Percentiles rank a stretch among this genome's conserved stretches.
These are phyloP conservation scores for Metarhizium sp. DNA, from an alignment of 2,329 filamentous ascomycete genomes.

Conservation along the genomic window DNA sequence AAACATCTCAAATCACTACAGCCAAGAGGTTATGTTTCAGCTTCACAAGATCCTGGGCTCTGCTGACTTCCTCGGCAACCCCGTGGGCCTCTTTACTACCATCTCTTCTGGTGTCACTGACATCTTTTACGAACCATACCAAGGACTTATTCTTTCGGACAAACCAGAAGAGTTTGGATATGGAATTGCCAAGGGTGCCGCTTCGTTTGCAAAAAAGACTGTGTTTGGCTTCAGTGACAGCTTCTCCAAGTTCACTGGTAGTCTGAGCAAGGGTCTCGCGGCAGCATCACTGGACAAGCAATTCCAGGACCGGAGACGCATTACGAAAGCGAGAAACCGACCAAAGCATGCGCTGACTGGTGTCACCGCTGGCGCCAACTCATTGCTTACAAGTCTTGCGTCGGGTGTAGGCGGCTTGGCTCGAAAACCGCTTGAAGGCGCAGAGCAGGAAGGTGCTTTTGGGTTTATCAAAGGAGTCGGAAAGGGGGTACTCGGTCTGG, in stretches of 20 bases:
- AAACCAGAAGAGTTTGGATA: conserved; percentile 89
- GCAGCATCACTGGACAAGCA: conserved; percentile 96
- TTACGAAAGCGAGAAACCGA: conserved; percentile 83
- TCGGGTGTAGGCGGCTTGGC: conserved; percentile 91
- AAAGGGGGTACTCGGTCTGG: conserved; percentile 87
- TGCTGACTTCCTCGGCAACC: conserved; percentile 94
- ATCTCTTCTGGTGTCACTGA: conserved; percentile 94
- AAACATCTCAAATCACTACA: conserved; percentile 90
- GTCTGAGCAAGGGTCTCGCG: conserved; percentile 90
- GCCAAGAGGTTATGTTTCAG: conserved; percentile 90
- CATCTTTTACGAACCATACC: conserved; percentile 99
- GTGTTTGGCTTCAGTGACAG: conserved; percentile 97
- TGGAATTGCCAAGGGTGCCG: conserved; percentile 92
- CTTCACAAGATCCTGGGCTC: conserved; percentile 96
- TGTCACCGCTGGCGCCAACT: conserved; percentile 90
- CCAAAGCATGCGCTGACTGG: conserved; percentile 97
- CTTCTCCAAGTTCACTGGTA: conserved; percentile 95
- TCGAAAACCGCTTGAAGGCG: conserved; percentile 87
- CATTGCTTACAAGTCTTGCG: conserved; percentile 83
- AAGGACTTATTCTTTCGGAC: conserved; percentile 93
- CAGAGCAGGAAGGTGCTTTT: conserved; percentile 85
- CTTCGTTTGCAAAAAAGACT: conserved; percentile 96
- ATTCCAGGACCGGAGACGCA: conserved; percentile 92
- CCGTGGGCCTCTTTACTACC: conserved; percentile 95
- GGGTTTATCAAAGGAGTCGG: conserved; percentile 98